phyloP scores from a whole-genome alignment of 2,329 filamentous ascomycete genomes.

The Botrytis porri region DNA sequence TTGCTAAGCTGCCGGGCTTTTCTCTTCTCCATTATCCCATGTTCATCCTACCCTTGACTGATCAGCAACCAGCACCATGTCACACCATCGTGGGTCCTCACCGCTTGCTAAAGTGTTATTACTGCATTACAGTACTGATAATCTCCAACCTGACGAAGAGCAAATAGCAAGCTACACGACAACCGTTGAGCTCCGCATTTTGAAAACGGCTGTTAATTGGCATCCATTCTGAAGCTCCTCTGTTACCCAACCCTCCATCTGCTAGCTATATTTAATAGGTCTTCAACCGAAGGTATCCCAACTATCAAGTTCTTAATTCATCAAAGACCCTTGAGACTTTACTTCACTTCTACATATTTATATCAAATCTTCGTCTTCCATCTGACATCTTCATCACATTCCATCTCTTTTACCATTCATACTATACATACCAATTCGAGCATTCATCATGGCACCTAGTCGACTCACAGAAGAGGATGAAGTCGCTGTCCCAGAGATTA shows the following conservation, averaged over 20 bases:
- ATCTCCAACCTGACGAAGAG: constrained; percentile 14
- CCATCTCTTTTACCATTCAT: background rate
- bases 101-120: constrained; percentile 17
- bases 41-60: constrained; percentile 11
- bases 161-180: constrained; percentile 8
- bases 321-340: background rate
- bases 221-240: constrained; percentile 5
- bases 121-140: constrained; percentile 18
- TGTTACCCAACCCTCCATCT: constrained; percentile 4
- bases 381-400: constrained; percentile 1
- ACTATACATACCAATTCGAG: background rate
- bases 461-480: constrained; percentile 26
- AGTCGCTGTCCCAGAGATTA: constrained; percentile 26
- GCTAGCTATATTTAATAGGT: constrained; percentile 1
- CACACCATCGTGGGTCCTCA: constrained; percentile 16
- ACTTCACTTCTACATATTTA: constrained; percentile 11
- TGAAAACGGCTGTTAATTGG: constrained; percentile 13
- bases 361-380: constrained; percentile 15
- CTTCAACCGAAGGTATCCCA: background rate
- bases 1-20: constrained; percentile 8
- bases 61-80: constrained; percentile 20
- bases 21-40: constrained; percentile 12
- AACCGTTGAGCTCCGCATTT: constrained; percentile 21
- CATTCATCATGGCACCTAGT: constrained; percentile 28
- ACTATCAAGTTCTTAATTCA: background rate